These are phyloP conservation scores for Lolium multiflorum DNA, from an alignment of 176 grass and related monocot species.

Conservation along the genomic window DNA sequence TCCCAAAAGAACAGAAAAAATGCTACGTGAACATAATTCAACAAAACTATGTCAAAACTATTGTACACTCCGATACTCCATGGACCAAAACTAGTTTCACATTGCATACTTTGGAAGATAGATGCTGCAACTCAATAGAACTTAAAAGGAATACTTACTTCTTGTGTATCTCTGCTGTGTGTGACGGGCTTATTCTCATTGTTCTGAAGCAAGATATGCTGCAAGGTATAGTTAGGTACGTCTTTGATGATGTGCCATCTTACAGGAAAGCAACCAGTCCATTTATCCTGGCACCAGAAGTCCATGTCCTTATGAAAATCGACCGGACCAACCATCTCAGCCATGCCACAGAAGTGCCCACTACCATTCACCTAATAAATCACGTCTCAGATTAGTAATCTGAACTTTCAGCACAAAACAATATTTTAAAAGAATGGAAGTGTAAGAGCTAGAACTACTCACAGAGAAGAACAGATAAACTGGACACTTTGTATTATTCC, in stretches of 20 bases:
- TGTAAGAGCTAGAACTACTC: constrained; percentile 44
- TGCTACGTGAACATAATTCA: background rate
- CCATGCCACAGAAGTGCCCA: constrained; percentile 95
- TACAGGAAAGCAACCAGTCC: constrained; percentile 86
- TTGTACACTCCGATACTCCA: background rate
- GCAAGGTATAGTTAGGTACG: constrained; percentile 70
- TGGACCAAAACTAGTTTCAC: background rate
- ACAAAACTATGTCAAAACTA: background rate
- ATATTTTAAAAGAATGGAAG: constrained; percentile 25
- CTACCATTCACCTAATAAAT: constrained; percentile 75
- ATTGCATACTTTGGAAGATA: background rate
- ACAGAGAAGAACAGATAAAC: constrained; percentile 97
- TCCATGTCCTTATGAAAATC: constrained; percentile 95
- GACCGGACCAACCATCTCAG: constrained; percentile 89
- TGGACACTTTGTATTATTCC: constrained; percentile 63
- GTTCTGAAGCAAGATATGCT: constrained; percentile 80
- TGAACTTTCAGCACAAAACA: background rate
- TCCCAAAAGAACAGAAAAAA: background rate
- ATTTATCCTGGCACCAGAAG: constrained; percentile 98
- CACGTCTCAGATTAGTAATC: constrained; percentile 15
- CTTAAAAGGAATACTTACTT: constrained; percentile 59
- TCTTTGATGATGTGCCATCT: constrained; percentile 99
- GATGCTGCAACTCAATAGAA: constrained; percentile 14
- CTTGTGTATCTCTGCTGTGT: constrained; percentile 96
- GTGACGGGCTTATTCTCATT: constrained; percentile 98